These are phyloP conservation scores for Fraxinus latifolia DNA, from an alignment of 305 asterid genomes.

Conservation along the genomic window DNA sequence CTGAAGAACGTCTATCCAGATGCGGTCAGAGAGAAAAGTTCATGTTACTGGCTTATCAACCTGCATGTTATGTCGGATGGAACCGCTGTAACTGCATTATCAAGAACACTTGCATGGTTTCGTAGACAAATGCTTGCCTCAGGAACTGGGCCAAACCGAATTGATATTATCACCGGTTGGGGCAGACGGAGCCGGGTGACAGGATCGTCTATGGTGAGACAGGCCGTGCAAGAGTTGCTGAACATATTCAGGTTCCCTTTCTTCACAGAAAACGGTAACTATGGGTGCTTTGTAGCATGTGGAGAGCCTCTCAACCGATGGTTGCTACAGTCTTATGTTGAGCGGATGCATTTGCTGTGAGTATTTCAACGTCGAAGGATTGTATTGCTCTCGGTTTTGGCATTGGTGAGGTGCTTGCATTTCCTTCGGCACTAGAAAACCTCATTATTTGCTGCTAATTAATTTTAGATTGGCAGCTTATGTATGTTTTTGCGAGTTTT, in stretches of 20 bases:
- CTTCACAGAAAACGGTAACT: slow-evolving; percentile 62
- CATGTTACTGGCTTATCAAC: slow-evolving; percentile 84
- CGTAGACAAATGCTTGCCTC: slow-evolving; percentile 65
- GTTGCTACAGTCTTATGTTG: slow-evolving; percentile 76
- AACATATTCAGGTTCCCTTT: slow-evolving; percentile 70
- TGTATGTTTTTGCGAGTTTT: background rate
- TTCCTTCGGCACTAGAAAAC: background rate
- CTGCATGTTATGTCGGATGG: slow-evolving; percentile 95
- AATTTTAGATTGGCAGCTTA: background rate
- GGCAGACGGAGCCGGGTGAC: slow-evolving; percentile 91
- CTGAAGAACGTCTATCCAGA: slow-evolving; percentile 85
- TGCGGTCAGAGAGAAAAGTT: slow-evolving; percentile 67
- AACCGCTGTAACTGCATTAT: slow-evolving; percentile 85
- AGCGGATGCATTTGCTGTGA: slow-evolving; percentile 90
- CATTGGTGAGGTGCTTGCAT: background rate
- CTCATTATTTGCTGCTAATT: background rate
- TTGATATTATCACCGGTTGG: slow-evolving; percentile 95
- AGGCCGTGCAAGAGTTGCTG: slow-evolving; percentile 70
- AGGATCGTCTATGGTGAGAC: slow-evolving; percentile 77
- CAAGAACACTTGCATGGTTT: slow-evolving; percentile 86
- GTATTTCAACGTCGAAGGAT: background rate
- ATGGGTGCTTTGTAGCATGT: slow-evolving; percentile 88
- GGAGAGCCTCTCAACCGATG: slow-evolving; percentile 82
- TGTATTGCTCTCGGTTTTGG: slow-evolving; percentile 27
- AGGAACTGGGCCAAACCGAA: slow-evolving; percentile 60